A percentile compares a stretch with the other conserved stretches of the same genome.
These are phyloP conservation scores for Albophoma yamanashiensis DNA, from an alignment of 2,329 filamentous ascomycete genomes.

Conservation along the genomic window DNA sequence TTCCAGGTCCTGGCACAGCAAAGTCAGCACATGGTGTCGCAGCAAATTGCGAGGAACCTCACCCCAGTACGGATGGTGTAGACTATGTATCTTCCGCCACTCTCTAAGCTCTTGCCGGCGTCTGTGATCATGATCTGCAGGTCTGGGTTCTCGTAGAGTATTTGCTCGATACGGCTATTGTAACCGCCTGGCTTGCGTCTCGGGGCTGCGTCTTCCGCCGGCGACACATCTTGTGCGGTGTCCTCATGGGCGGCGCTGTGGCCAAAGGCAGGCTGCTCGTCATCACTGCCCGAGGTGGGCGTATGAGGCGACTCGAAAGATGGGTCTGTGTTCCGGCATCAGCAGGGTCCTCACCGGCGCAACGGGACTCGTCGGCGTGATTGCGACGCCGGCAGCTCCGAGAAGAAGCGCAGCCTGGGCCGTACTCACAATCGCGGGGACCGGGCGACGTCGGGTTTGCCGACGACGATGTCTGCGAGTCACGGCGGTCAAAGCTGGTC, in stretches of 20 bases:
- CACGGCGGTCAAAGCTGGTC: constrained; percentile 76
- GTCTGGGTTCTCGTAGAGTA: constrained; percentile 88
- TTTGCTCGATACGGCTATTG: constrained; percentile 92
- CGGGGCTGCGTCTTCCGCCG: constrained; percentile 34
- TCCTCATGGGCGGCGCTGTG: constrained; percentile 15
- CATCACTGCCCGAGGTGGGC: constrained; percentile 57
- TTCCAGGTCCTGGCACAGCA: constrained; percentile 64
- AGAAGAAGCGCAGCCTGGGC: not conserved
- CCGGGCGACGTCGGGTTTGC: constrained; percentile 54
- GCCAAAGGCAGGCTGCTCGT: constrained; percentile 41
- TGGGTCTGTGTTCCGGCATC: constrained; percentile 14
- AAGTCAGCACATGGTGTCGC: not conserved
- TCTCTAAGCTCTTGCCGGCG: constrained; percentile 90
- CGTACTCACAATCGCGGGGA: constrained; percentile 45
- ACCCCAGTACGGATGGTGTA: constrained; percentile 95
- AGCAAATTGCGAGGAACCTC: constrained; percentile 15
- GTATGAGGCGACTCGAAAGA: constrained; percentile 58
- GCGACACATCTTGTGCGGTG: constrained; percentile 37
- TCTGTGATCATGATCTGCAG: constrained; percentile 86
- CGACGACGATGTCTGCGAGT: constrained; percentile 62
- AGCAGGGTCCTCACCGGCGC: not conserved
- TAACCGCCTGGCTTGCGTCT: constrained; percentile 75
- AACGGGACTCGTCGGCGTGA: not conserved
- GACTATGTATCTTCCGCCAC: constrained; percentile 86
- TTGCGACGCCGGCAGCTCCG: not conserved